Conservation (phyloP, 192 early-diverging fungal genomes). For the Gamsiella multidivaricata region DNA sequence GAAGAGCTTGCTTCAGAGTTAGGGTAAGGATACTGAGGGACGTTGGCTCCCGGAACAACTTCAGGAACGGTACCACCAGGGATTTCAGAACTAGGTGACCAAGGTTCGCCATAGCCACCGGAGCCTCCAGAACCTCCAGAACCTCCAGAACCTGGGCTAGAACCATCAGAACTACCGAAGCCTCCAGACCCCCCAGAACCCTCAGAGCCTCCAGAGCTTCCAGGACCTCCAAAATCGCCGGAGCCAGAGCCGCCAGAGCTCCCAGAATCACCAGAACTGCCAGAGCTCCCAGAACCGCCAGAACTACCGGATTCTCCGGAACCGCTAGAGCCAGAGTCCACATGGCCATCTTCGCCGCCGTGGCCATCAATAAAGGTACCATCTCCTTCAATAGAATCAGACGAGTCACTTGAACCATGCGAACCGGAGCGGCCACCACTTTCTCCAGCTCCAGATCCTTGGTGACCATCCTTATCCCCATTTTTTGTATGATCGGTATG, state of each 20-base stretch:
- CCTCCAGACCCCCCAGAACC: slow-evolving; percentile 21
- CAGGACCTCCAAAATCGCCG: background rate
- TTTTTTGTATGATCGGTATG: background rate
- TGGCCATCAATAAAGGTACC: no score
- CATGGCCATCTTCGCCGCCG: background rate
- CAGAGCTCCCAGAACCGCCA: slow-evolving; percentile 15
- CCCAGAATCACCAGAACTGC: slow-evolving; percentile 16
- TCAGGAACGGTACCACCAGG: slow-evolving; percentile 8
- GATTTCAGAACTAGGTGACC: slow-evolving; percentile 6
- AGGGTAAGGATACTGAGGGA: slow-evolving; percentile 13
- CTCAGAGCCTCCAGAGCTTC: background rate
- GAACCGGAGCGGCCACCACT: background rate
- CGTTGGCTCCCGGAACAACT: slow-evolving; percentile 14
- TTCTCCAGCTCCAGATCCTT: background rate
- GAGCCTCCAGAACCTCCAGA: slow-evolving; percentile 14
- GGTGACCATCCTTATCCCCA: background rate
- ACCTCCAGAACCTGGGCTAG: slow-evolving; percentile 9
- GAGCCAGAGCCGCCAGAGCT: slow-evolving; percentile 11
- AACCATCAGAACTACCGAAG: background rate
- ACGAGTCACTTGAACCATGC: background rate
- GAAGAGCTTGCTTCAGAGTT: slow-evolving; percentile 30
- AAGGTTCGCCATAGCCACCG: slow-evolving; percentile 15
- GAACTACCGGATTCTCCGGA: background rate
- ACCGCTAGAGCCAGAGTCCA: background rate
- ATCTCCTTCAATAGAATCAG: background rate